Evolutionary conservation across 495 filamentous ascomycete genomes (phyloP).

Genomic region (Tetracladium marchalianum): DNA sequence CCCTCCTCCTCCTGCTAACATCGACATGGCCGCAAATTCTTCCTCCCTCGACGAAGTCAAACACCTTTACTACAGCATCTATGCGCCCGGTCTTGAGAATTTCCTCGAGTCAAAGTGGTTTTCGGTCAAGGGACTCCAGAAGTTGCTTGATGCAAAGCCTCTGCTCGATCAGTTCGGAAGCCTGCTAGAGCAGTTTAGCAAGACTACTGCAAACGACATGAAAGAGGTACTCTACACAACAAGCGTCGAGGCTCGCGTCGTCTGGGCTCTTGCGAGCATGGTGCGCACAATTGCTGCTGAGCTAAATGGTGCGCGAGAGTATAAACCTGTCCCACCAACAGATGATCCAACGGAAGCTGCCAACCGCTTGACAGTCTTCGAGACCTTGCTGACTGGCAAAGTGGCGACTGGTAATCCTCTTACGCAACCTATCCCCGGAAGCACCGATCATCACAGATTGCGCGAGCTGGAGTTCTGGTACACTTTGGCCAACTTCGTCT

Average conservation of each 20-base stretch:
- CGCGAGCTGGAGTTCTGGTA: conserved; percentile 76
- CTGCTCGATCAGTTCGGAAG: conserved; percentile 16
- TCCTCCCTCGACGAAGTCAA: conserved; percentile 57
- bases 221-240: conserved; percentile 50
- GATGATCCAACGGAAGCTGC: conserved; percentile 53
- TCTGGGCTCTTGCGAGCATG: conserved; percentile 53
- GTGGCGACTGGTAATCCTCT: conserved; percentile 51
- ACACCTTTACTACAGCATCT: conserved; percentile 65
- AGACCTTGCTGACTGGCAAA: conserved; percentile 61
- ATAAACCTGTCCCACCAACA: conserved; percentile 24
- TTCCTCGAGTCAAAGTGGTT: conserved; percentile 87
- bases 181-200: conserved; percentile 18
- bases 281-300: conserved; percentile 25
- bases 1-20: conserved; percentile 48
- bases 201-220: conserved; percentile 35
- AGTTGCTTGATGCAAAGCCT: conserved; percentile 7
- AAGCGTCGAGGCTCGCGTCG: conserved; percentile 58
- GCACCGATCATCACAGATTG: conserved; percentile 41
- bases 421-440: conserved; percentile 32
- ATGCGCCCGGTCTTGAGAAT: conserved; percentile 64
- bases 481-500: conserved; percentile 60
- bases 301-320: conserved; percentile 19
- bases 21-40: conserved; percentile 32
- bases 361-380: conserved; percentile 60
- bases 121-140: conserved; percentile 28